phyloP scores from a whole-genome alignment of 106 monocot species.

The Dendrobium chrysotoxum region DNA sequence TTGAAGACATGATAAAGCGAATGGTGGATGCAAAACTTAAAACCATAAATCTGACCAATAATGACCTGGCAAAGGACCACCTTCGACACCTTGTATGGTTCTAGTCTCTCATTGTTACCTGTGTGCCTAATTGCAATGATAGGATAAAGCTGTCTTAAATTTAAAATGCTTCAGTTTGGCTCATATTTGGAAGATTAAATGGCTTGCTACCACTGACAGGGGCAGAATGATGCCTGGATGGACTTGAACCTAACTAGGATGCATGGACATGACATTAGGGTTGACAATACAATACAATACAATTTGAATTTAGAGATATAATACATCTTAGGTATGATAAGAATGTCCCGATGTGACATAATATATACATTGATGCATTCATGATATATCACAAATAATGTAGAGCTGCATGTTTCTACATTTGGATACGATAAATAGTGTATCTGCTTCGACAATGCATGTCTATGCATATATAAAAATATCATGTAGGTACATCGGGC shows the following conservation, averaged over 20 bases:
- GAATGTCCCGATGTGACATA: too few relatives aligned
- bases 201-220: neutral
- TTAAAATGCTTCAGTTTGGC: neutral
- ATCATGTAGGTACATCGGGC: too few relatives aligned
- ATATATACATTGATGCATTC: too few relatives aligned
- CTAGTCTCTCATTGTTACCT: neutral
- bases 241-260: neutral
- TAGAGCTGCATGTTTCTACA: too few relatives aligned
- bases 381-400: too few relatives aligned
- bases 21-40: conserved; percentile 45
- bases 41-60: conserved; percentile 80
- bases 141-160: neutral
- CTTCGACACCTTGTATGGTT: conserved; percentile 79
- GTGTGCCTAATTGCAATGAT: neutral
- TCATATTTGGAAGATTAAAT: neutral
- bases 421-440: too few relatives aligned
- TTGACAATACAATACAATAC: neutral
- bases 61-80: conserved; percentile 97
- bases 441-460: too few relatives aligned
- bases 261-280: neutral
- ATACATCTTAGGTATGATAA: too few relatives aligned
- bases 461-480: too few relatives aligned
- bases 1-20: conserved; percentile 60
- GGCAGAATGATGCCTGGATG: neutral
- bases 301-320: too few relatives aligned